Evolutionary conservation across 176 grass and related monocot genomes (phyloP).

Genomic region (Chrysopogon serrulatus): DNA sequence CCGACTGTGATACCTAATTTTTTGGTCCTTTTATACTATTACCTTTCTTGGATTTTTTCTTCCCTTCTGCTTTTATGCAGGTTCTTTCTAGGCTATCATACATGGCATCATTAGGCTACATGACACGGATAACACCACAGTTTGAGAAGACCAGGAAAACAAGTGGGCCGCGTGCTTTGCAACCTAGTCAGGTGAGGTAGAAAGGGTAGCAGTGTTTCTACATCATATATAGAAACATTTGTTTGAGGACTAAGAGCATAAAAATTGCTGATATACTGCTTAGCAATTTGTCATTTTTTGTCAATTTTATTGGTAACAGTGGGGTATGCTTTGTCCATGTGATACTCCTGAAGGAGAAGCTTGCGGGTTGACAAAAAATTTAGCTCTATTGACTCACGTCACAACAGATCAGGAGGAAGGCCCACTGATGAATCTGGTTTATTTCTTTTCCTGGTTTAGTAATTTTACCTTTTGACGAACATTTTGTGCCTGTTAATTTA

Average conservation of each 20-base stretch:
- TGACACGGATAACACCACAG: constrained; percentile 97
- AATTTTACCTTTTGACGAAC: not conserved
- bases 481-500: not conserved
- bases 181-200: constrained; percentile 81
- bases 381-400: constrained; percentile 89
- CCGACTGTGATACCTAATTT: constrained; percentile 15
- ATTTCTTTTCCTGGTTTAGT: constrained; percentile 9
- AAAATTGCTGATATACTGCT: not conserved
- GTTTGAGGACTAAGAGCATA: not conserved
- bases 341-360: constrained; percentile 99
- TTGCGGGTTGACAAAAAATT: constrained; percentile 97
- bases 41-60: not conserved
- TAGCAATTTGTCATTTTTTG: not conserved
- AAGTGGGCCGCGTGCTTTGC: constrained; percentile 97
- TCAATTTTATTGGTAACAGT: constrained; percentile 52
- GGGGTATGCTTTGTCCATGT: constrained; percentile 99
- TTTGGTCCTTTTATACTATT: not conserved
- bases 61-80: constrained; percentile 24
- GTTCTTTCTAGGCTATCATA: constrained; percentile 91
- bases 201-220: not conserved
- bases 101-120: constrained; percentile 88
- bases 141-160: constrained; percentile 98
- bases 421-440: constrained; percentile 76
- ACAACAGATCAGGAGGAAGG: constrained; percentile 92
- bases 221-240: not conserved